Percentiles rank a stretch among this genome's conserved stretches.
Conservation (phyloP, 2,329 filamentous ascomycete genomes). For the Claviceps sp. region DNA sequence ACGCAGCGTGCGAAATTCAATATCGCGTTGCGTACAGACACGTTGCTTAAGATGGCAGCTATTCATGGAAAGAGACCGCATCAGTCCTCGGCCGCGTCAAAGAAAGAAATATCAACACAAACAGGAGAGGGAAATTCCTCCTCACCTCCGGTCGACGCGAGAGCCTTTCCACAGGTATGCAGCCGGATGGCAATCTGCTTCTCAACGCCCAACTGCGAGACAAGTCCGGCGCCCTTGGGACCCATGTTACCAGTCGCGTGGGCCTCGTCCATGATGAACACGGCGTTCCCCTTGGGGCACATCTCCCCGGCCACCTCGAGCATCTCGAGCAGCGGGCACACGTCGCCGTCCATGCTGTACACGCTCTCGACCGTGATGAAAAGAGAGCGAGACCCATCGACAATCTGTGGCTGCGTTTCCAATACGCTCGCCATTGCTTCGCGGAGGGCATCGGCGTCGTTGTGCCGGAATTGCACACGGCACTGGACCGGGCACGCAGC, state of each 20-base stretch:
- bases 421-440: conserved; percentile 20
- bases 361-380: conserved; percentile 27
- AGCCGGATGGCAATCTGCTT: conserved; percentile 33
- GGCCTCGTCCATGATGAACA: conserved; percentile 43
- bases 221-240: conserved; percentile 31
- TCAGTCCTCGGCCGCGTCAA: background rate
- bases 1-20: conserved; percentile 10
- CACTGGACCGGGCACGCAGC: conserved; percentile 35
- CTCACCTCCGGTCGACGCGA: conserved; percentile 25
- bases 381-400: conserved; percentile 17
- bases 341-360: conserved; percentile 36
- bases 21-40: conserved; percentile 8
- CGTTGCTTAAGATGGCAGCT: conserved; percentile 11
- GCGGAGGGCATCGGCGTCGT: conserved; percentile 21
- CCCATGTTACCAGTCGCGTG: conserved; percentile 31
- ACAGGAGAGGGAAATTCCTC: background rate
- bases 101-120: background rate
- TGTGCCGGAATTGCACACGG: conserved; percentile 33
- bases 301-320: conserved; percentile 23
- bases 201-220: conserved; percentile 35
- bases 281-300: conserved; percentile 22
- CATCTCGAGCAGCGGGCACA: conserved; percentile 22
- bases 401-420: conserved; percentile 2
- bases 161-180: conserved; percentile 40
- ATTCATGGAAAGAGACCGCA: background rate